Evolutionary conservation across 2,329 filamentous ascomycete genomes (phyloP), one percentile per base, ranked within the genome.

Genomic region (Blastomyces silverae): DNA sequence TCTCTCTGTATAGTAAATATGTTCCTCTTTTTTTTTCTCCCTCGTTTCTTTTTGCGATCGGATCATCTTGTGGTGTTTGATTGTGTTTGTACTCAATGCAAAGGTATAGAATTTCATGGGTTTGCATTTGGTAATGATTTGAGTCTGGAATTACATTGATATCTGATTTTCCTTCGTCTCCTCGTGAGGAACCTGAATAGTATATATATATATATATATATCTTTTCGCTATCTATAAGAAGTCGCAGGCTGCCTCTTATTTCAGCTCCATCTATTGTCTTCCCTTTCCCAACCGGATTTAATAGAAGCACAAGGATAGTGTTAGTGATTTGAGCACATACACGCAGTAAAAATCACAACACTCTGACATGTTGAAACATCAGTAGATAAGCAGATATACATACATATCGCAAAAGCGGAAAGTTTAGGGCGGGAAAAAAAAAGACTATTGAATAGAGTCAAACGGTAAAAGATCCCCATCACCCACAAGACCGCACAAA

Each of bases 291-390:
- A 13, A 17, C 17, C 5, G 44, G 25, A 28, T 59, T 28, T 59
- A 25, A 60, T 48, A 34, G n/a, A n/a, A 31, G n/a, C 22, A 60
- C 22, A 28, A 15, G 11, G 10, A 15, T 31, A 46, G 31, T 31
- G 7, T 31, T 20, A 13, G 42, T 46, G 13, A 60, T 48, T 50
- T 25, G 48, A 25, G 11, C 46, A 46, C 22, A 44, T 59, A 8
- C 42, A 59, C n/a, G 11, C 37, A 15, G 25, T 46, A 8, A 7
- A 34, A 25, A 48, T n/a, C 37, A 60, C 25, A 60, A 22, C 57
- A 34, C 2, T 28, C 22, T 63, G 34, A 56, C 42, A 53, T 56
- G 61, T 44, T 57, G 50, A 63, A 57, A 48, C 52, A 44, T 63
- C 50, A 42, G 52, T 31, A 46, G n/a, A 63, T 34, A 17, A 48